Conservation (phyloP, 2,329 filamentous ascomycete genomes). For the Orbilia blumenaviensis region DNA sequence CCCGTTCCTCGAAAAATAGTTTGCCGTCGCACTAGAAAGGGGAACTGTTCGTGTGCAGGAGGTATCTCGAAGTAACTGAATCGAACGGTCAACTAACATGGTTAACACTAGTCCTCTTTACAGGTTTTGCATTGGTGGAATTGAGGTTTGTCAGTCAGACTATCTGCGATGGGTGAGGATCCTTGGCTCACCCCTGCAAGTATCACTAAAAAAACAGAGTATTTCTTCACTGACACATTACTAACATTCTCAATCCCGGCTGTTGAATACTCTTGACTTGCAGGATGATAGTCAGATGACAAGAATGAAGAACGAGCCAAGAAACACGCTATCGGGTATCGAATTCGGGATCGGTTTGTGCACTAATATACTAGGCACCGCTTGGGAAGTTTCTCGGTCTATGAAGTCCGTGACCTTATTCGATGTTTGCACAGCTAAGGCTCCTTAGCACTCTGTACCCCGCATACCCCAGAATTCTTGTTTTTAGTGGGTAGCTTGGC, state of each 20-base stretch:
- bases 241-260: background rate
- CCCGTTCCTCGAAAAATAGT: background rate
- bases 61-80: background rate
- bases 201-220: too few relatives aligned
- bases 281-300: constrained; percentile 14
- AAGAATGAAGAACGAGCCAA: background rate
- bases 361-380: background rate
- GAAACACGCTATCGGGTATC: constrained; percentile 27
- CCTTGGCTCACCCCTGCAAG: too few relatives aligned
- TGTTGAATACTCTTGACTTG: background rate
- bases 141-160: background rate
- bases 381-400: constrained; percentile 23
- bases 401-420: background rate
- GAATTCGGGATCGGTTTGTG: constrained; percentile 12
- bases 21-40: constrained; percentile 7
- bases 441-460: constrained; percentile 29
- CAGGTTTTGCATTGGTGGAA: background rate
- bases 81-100: background rate
- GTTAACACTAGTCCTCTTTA: too few relatives aligned
- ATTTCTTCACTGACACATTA: background rate
- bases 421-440: constrained; percentile 17
- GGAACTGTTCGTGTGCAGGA: background rate
- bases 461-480: constrained; percentile 50
- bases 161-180: background rate
- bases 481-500: constrained; percentile 31